These are phyloP conservation scores for Bipolaris zeicola DNA, from an alignment of 2,329 filamentous ascomycete species.

Conservation along the genomic window DNA sequence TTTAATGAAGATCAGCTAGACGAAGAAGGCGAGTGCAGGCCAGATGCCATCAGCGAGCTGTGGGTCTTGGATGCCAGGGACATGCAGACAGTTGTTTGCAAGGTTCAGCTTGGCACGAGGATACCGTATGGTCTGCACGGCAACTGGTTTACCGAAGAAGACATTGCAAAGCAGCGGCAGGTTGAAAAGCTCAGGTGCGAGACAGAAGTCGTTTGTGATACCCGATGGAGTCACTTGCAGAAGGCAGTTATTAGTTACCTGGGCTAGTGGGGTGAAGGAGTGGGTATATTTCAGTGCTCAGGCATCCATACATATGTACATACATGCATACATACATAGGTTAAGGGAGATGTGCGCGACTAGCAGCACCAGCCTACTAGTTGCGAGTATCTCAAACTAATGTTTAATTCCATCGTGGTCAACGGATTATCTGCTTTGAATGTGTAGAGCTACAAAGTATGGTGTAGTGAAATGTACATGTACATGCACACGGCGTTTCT, in stretches of 20 bases:
- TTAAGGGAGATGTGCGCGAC: neutral
- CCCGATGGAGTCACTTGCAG: conserved; percentile 16
- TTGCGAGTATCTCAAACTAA: neutral
- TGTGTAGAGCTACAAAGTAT: neutral
- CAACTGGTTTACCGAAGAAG: conserved; percentile 46
- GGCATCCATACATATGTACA: no score
- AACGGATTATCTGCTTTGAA: neutral
- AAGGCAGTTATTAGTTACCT: conserved; percentile 18
- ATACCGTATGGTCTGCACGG: conserved; percentile 70
- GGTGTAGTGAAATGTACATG: no score
- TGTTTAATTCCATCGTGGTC: neutral
- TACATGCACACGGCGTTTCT: neutral
- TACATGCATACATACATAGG: neutral
- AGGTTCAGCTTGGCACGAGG: conserved; percentile 65
- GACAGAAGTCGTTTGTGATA: conserved; percentile 10
- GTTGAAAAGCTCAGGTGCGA: conserved; percentile 31
- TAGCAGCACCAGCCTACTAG: neutral
- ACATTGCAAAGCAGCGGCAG: conserved; percentile 39
- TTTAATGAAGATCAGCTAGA: conserved; percentile 71
- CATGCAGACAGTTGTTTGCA: conserved; percentile 66
- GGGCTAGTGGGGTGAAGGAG: conserved; percentile 8
- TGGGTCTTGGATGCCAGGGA: conserved; percentile 70
- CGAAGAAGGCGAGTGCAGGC: conserved; percentile 53
- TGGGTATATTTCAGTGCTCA: neutral
- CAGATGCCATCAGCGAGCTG: conserved; percentile 60